Evolutionary conservation across 768 basidiomycete genomes (phyloP).

Genomic region (Pleurotus pulmonarius): DNA sequence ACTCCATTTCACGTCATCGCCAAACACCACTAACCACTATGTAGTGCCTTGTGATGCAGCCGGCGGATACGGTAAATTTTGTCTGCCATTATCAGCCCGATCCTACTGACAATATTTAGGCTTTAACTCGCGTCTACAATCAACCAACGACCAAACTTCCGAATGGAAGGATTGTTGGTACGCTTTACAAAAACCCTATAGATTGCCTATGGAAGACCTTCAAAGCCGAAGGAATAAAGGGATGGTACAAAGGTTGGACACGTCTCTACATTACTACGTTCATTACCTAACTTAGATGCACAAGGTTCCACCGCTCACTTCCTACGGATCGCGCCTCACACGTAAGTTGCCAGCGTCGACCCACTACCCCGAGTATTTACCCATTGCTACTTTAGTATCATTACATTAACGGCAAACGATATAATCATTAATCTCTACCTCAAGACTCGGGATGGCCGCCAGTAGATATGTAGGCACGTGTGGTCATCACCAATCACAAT

Average conservation of each 20-base stretch:
- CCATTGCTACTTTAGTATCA: conserved; percentile 48
- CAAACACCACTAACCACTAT: conserved; percentile 10
- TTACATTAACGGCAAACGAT: conserved; percentile 89
- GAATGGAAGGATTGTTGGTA: conserved; percentile 68
- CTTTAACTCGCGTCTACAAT: conserved; percentile 94
- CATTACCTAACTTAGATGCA: background rate
- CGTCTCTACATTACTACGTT: no score
- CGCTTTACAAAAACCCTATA: conserved; percentile 86
- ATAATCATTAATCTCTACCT: conserved; percentile 70
- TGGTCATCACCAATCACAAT: no score
- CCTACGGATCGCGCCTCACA: conserved; percentile 88
- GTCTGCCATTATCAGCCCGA: conserved; percentile 3
- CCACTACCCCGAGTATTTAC: background rate
- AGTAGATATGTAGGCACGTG: background rate
- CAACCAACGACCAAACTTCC: conserved; percentile 77
- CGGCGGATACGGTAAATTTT: conserved; percentile 69
- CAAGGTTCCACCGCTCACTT: conserved; percentile 92
- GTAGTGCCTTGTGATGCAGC: conserved; percentile 91
- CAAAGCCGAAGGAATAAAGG: conserved; percentile 81
- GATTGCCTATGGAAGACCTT: conserved; percentile 98
- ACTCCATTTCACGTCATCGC: background rate
- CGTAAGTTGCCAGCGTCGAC: conserved; percentile 41
- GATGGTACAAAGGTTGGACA: conserved; percentile 90
- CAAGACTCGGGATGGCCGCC: conserved; percentile 29
- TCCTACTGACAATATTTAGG: conserved; percentile 32